A percentile compares a stretch with the other conserved stretches of the same genome.
Evolutionary conservation across 1,284 basidiomycete species (phyloP).

Genomic region (Meira miltonrushii): DNA sequence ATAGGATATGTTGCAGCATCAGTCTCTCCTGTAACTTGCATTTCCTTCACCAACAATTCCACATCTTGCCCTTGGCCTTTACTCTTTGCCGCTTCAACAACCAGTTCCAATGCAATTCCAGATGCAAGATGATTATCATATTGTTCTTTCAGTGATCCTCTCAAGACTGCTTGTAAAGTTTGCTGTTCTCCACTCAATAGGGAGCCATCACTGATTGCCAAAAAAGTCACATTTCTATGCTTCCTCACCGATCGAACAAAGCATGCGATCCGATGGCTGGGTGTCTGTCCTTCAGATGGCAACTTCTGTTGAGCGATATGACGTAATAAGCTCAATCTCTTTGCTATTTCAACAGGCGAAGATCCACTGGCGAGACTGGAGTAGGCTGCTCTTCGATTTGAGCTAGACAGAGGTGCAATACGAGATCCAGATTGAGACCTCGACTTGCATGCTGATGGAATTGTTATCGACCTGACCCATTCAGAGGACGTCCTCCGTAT

Average conservation of each 20-base stretch:
- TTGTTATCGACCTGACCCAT: too few relatives aligned
- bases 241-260: constrained; percentile 6
- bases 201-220: constrained; percentile 43
- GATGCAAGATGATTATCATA: constrained; percentile 20
- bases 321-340: too few relatives aligned
- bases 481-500: too few relatives aligned
- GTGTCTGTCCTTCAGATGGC: too few relatives aligned
- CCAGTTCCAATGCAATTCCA: constrained; percentile 31
- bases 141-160: not conserved
- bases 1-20: constrained; percentile 9
- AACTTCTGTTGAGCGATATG: too few relatives aligned
- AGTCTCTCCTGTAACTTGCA: constrained; percentile 13
- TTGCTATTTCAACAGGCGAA: too few relatives aligned
- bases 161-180: constrained; percentile 41
- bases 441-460: too few relatives aligned
- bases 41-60: constrained; percentile 27
- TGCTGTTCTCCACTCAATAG: constrained; percentile 20
- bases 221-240: constrained; percentile 28
- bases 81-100: constrained; percentile 22
- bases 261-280: not conserved
- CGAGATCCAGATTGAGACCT: too few relatives aligned
- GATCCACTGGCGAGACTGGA: too few relatives aligned
- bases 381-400: too few relatives aligned
- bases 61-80: constrained; percentile 28
- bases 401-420: too few relatives aligned